Evolutionary conservation across 2,329 filamentous ascomycete species (phyloP).

Genomic region (Spiromastix sp.): DNA sequence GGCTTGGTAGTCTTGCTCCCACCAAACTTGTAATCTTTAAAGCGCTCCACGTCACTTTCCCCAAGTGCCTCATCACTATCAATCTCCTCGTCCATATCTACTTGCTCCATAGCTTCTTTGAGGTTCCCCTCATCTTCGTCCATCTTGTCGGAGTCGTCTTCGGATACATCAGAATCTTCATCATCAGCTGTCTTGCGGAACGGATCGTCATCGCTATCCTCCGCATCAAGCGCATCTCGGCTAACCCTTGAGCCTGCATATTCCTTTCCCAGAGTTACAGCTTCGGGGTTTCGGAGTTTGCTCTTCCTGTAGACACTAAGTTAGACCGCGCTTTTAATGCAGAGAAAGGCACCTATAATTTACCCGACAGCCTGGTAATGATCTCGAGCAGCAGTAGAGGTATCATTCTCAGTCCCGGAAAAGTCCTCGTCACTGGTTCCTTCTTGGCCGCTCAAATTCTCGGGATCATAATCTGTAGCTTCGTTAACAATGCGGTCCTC

Average conservation of each 20-base stretch:
- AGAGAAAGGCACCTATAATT: constrained; percentile 10
- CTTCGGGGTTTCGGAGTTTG: constrained; percentile 66
- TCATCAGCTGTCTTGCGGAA: constrained; percentile 28
- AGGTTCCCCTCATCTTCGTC: constrained; percentile 13
- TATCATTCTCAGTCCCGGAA: constrained; percentile 35
- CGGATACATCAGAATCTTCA: constrained; percentile 23
- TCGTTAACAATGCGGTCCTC: constrained; percentile 1
- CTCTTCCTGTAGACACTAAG: constrained; percentile 51
- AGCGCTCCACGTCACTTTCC: constrained; percentile 14
- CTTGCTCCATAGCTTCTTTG: constrained; percentile 8
- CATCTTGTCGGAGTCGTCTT: constrained; percentile 12
- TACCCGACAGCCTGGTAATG: constrained; percentile 75
- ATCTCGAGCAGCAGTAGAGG: constrained; percentile 58
- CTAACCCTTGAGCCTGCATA: constrained; percentile 72
- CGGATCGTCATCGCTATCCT: constrained; percentile 41
- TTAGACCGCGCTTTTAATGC: not conserved
- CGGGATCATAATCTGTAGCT: constrained; percentile 65
- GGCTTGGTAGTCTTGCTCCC: constrained; percentile 12
- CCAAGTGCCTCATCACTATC: constrained; percentile 19
- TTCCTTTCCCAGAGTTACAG: constrained; percentile 59
- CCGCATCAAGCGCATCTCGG: constrained; percentile 51
- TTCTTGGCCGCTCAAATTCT: constrained; percentile 51
- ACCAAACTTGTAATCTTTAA: constrained; percentile 14
- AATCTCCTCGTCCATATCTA: constrained; percentile 2
- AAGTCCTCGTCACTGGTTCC: constrained; percentile 45